Percentiles rank a stretch among this genome's conserved stretches.
Conservation (phyloP, 805 yeast species). For the Jamesozyma jinghongensis region DNA sequence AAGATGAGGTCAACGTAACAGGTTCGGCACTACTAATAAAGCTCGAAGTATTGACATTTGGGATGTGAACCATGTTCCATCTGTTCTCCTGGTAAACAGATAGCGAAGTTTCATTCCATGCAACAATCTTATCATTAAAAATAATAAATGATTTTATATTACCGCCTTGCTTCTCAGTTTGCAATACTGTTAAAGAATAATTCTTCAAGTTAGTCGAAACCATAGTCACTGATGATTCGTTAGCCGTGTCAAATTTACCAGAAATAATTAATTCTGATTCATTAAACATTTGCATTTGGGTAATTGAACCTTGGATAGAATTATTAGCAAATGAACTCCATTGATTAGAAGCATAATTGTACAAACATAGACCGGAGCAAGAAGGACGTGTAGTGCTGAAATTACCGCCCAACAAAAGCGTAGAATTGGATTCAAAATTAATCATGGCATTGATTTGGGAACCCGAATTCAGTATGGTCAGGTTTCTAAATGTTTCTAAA, state of each 20-base stretch:
- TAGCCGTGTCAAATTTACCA: slow-evolving; percentile 45
- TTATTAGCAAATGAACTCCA: slow-evolving; percentile 39
- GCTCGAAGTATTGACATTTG: slow-evolving; percentile 5
- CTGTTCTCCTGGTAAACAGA: slow-evolving; percentile 4
- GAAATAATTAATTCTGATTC: slow-evolving; percentile 34
- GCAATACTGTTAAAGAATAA: too few relatives aligned
- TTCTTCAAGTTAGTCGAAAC: slow-evolving; percentile 23
- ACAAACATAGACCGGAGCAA: slow-evolving; percentile 62
- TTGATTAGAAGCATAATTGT: slow-evolving; percentile 42
- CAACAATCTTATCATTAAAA: slow-evolving; percentile 7
- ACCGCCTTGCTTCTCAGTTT: too few relatives aligned
- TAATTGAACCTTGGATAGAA: slow-evolving; percentile 43
- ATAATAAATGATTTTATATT: slow-evolving; percentile 14
- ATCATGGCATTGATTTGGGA: slow-evolving; percentile 37
- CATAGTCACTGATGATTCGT: slow-evolving; percentile 36
- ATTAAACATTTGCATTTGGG: slow-evolving; percentile 42
- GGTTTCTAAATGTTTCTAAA: slow-evolving; percentile 38
- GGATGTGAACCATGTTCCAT: slow-evolving; percentile 7
- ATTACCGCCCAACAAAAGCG: slow-evolving; percentile 58
- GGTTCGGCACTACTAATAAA: slow-evolving; percentile 2
- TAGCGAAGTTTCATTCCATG: slow-evolving; percentile 17
- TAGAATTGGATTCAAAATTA: slow-evolving; percentile 33
- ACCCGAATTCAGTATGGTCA: slow-evolving; percentile 27
- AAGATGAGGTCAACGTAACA: background rate
- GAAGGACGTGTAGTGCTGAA: slow-evolving; percentile 49